phyloP scores from a whole-genome alignment of 2,329 filamentous ascomycete genomes.

The Colletotrichum chlorophyti region DNA sequence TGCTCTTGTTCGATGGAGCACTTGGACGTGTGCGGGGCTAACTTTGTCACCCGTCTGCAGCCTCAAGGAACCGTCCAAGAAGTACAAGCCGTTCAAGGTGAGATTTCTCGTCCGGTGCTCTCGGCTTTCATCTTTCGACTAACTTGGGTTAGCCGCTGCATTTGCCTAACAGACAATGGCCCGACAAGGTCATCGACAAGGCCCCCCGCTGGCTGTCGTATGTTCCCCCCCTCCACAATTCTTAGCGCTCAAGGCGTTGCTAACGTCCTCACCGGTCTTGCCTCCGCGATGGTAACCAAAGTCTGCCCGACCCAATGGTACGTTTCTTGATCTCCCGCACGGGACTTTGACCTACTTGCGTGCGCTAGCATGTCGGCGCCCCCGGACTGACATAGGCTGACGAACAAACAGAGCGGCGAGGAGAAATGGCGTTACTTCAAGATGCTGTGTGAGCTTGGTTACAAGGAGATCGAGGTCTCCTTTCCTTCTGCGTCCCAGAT shows the following conservation, averaged over 20 bases:
- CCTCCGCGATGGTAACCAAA: slow-evolving; percentile 95
- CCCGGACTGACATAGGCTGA: no score
- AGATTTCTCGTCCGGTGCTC: no score
- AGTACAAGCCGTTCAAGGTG: slow-evolving; percentile 31
- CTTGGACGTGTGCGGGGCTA: no score
- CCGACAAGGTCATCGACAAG: slow-evolving; percentile 80
- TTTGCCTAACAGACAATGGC: slow-evolving; percentile 77
- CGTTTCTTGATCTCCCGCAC: slow-evolving; percentile 37
- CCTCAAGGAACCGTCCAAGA: slow-evolving; percentile 26
- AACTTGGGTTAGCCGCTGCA: no score
- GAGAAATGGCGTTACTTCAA: slow-evolving; percentile 96
- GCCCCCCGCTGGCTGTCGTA: slow-evolving; percentile 84
- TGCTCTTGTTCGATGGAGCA: no score
- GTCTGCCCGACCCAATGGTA: slow-evolving; percentile 91
- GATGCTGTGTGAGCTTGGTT: slow-evolving; percentile 89
- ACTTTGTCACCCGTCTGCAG: no score
- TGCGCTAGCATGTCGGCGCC: no score
- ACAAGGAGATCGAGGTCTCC: slow-evolving; percentile 98
- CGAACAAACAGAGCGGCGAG: slow-evolving; percentile 83
- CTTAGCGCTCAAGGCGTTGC: no score
- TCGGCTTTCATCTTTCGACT: no score
- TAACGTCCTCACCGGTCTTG: no score
- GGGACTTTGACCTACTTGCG: no score
- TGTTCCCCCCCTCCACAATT: no score
- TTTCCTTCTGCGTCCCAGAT: slow-evolving; percentile 94